Conservation (phyloP, 2,329 filamentous ascomycete genomes). For the Aspergillus versicolor region DNA sequence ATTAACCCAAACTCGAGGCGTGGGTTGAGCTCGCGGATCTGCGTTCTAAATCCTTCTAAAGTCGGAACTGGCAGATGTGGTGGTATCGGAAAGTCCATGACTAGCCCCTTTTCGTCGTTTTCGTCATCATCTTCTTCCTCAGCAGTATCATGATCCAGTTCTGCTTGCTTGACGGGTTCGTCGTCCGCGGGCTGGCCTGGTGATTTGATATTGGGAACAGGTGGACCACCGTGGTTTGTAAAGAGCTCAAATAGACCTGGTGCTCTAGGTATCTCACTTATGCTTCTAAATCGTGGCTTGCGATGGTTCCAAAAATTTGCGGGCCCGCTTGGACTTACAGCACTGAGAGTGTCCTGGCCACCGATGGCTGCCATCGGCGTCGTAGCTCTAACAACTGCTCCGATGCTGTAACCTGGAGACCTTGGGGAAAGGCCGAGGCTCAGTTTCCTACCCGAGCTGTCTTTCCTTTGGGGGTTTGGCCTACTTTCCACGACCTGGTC, state of each 20-base stretch:
- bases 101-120: constrained; percentile 59
- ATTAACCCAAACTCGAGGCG: constrained; percentile 66
- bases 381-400: constrained; percentile 45
- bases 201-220: constrained; percentile 55
- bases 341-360: constrained; percentile 58
- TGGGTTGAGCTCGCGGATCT: constrained; percentile 75
- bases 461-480: constrained; percentile 27
- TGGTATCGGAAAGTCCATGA: constrained; percentile 60
- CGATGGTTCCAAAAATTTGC: constrained; percentile 48
- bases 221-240: constrained; percentile 58
- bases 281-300: constrained; percentile 52
- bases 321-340: constrained; percentile 40
- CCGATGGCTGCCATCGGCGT: constrained; percentile 47
- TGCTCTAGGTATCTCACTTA: constrained; percentile 55
- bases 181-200: constrained; percentile 30
- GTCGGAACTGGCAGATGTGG: constrained; percentile 71
- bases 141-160: constrained; percentile 23
- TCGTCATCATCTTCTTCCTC: constrained; percentile 60
- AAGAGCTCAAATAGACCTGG: constrained; percentile 55
- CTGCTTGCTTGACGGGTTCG: constrained; percentile 15
- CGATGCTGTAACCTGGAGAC: constrained; percentile 41
- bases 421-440: constrained; percentile 38
- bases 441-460: constrained; percentile 36
- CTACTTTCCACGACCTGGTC: constrained; percentile 20
- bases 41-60: constrained; percentile 71